Evolutionary conservation across 2,329 filamentous ascomycete genomes (phyloP), one percentile per base, ranked within the genome.

Genomic region (Penicillium sp.): DNA sequence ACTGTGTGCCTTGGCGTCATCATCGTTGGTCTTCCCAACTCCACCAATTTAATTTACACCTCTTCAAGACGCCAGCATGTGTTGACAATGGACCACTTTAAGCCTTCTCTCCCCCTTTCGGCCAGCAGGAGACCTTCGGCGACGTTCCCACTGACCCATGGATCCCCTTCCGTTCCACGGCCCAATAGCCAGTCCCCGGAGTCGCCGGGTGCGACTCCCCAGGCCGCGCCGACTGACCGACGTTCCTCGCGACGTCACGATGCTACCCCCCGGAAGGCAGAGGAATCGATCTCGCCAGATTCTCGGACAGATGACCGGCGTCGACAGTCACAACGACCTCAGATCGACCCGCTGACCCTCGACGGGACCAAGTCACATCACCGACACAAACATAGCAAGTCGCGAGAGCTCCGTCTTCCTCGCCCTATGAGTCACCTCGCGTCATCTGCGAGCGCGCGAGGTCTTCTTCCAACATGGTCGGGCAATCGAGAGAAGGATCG

Each of bases 341-440:
- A 30, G 14, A 18, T 41, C 13, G 50, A 51, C 28, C 42, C 29
- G 30, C 12, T 37, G 10, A n/a, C 31, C 9, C 44, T 47, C 14
- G 47, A 49, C 32, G 37, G 35, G 1, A 25, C 32, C 6, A 51
- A 39, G 23, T 36, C 41, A n/a, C 47, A 42, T 14, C 50, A 50
- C 38, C 56, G 54, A 17, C 53, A 56, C 27, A 56, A 53, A 34
- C 47, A 53, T 31, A 55, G 46, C 51, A 62, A 59, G 39, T 59
- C 60, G 20, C 55, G 56, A 26, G 55, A 62, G 32, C 27, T 48
- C 18, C 54, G 55, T 15, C 43, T 64, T 7, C 58, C 55, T 10
- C 56, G 52, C 12, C 58, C 48, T 22, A 64, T 64, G 59, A 62
- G 51, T 30, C 52, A 58, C 8, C 40, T 60, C 11, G 42, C 54